These are phyloP conservation scores for Syzygium aromaticum DNA, from an alignment of 345 rosid species.

Conservation along the genomic window DNA sequence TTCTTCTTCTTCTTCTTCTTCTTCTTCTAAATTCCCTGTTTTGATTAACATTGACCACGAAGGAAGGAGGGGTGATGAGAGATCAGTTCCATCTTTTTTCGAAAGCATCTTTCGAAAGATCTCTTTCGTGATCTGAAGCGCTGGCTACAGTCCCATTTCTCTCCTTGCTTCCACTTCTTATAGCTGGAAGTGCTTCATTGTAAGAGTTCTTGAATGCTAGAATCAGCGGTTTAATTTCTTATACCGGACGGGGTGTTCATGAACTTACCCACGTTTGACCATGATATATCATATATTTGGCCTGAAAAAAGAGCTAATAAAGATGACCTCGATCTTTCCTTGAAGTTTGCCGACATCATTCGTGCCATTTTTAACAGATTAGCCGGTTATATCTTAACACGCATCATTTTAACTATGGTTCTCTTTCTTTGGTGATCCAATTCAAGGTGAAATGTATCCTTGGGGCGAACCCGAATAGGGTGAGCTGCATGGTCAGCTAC, in stretches of 20 bases:
- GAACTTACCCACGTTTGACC: too few relatives aligned
- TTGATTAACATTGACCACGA: not conserved
- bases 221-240: not conserved
- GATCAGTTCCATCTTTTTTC: not conserved
- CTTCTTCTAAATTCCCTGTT: not conserved
- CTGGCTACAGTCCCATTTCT: too few relatives aligned
- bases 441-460: slow-evolving; percentile 36
- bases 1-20: too few relatives aligned
- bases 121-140: not conserved
- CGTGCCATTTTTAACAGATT: not conserved
- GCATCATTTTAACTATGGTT: not conserved
- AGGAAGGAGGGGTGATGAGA: not conserved
- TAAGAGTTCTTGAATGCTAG: not conserved
- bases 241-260: too few relatives aligned
- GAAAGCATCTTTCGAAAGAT: not conserved
- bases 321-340: too few relatives aligned
- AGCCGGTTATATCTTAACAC: not conserved
- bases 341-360: too few relatives aligned
- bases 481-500: slow-evolving; percentile 45
- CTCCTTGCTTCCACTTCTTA: too few relatives aligned
- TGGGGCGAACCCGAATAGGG: slow-evolving; percentile 34
- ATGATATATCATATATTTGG: not conserved
- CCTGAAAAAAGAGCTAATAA: not conserved
- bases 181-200: too few relatives aligned
- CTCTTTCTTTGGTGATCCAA: fast-evolving